Base-by-base conservation (phyloP, 108 stramenopile genomes). In the Schizochytrium sp. region DNA sequence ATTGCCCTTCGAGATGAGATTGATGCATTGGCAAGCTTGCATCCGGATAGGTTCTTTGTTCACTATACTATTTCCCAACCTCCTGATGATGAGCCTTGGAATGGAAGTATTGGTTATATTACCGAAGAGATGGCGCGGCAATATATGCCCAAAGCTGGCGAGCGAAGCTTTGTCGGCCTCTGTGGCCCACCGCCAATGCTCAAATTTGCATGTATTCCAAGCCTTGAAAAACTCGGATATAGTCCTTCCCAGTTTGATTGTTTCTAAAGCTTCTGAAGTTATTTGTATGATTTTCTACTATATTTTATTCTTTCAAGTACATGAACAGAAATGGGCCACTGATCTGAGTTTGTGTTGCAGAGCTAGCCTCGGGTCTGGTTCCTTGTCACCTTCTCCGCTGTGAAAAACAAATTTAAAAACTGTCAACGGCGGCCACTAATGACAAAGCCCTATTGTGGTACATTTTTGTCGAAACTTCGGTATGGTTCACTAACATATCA, bases 171-270 rank as follows among this genome's bases (percentile, higher is more conserved):
- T 88, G 94, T 97, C 50, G 94, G 98, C 90, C 96, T 99, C 95
- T 99, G 99, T 93, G 99, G 99, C n/a, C 99, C 99, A 17, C 98
- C 98, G 55, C 97, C 98, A 46, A 99, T 99, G 99, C 94, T 99
- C 90, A 97, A 98, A 89, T 97, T 97, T 91, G 98, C 98, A 10
- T 98, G 98, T 83, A 64, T 96, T 17, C 98, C 98, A 0, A 95
- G 95, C 88, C 93, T 99, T 89, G 90, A 95, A 72, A 95, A 95
- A 76, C 90, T 97, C 89, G 99, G 99, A 56, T 98, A 96, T 90
- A 93, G 91, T n/a, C 92, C 96, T 59, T 91, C 93, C 38, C 94
- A 96, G 83, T 94, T 93, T 91, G 95, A 97, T 88, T 73, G 93
- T 56, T 99, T 99, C 92, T 99, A 97, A 93, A 28, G 28, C 28